Evolutionary conservation across 257 asterid genomes (phyloP).

Genomic region (Schizonepeta tenuifolia): DNA sequence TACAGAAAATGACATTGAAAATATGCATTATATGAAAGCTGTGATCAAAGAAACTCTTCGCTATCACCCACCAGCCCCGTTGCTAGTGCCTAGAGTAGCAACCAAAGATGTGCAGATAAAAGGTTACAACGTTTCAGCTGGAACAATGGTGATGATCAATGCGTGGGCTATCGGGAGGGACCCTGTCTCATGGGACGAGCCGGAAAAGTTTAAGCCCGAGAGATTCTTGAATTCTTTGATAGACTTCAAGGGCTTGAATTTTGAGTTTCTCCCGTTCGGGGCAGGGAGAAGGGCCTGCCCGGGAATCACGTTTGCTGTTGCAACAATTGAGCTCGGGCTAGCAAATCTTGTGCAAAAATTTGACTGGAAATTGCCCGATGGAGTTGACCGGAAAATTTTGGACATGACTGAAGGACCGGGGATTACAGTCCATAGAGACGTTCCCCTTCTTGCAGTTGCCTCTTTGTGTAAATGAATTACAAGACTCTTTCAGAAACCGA

Average conservation of each 20-base stretch:
- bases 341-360: slow-evolving; percentile 47
- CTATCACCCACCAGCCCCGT: neutral
- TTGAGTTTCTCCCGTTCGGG: slow-evolving; percentile 49
- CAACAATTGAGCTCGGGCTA: slow-evolving; percentile 30
- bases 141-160: slow-evolving; percentile 7
- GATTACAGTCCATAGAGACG: slow-evolving; percentile 21
- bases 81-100: neutral
- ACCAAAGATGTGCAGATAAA: neutral
- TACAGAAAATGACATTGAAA: neutral
- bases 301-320: slow-evolving; percentile 35
- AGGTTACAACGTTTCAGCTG: neutral
- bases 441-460: slow-evolving; percentile 37
- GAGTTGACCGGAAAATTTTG: slow-evolving; percentile 32
- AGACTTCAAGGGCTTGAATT: slow-evolving; percentile 38
- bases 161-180: slow-evolving; percentile 41
- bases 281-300: slow-evolving; percentile 52
- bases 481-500: neutral
- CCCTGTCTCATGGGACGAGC: slow-evolving; percentile 26
- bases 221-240: slow-evolving; percentile 29
- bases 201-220: slow-evolving; percentile 38
- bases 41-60: slow-evolving; percentile 18
- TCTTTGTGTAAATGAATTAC: neutral
- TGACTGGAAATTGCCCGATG: slow-evolving; percentile 41
- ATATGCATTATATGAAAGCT: slow-evolving; percentile 8
- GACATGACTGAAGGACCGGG: slow-evolving; percentile 46